Percentiles rank a stretch among this genome's conserved stretches.
phyloP scores from a whole-genome alignment of 73 alveolate genomes.

The Tetrahymena malaccensis region DNA sequence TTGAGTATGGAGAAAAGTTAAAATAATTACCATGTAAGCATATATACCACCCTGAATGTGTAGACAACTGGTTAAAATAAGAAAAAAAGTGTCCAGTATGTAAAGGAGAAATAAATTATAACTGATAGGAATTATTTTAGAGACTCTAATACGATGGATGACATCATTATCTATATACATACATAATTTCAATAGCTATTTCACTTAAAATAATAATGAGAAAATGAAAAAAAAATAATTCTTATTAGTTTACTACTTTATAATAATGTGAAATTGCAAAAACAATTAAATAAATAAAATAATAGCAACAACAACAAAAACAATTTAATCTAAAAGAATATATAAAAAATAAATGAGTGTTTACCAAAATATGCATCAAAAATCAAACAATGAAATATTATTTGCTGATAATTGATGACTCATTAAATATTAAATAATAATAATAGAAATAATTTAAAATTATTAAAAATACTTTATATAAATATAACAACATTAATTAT shows the following conservation, averaged over 20 bases:
- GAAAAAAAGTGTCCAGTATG: constrained; percentile 44
- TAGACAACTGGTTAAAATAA: constrained; percentile 6
- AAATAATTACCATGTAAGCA: constrained; percentile 18
- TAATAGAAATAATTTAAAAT: no score
- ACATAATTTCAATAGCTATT: background rate
- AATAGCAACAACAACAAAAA: no score
- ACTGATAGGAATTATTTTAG: background rate
- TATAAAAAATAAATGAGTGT: no score
- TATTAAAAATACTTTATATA: no score
- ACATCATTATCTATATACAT: background rate
- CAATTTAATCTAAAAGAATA: background rate
- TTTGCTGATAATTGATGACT: no score
- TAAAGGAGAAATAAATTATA: constrained; percentile 15
- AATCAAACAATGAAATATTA: no score
- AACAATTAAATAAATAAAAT: no score
- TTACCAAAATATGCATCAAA: no score
- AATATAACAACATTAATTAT: no score
- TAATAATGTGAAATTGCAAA: background rate
- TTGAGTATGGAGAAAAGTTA: background rate
- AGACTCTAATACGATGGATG: background rate
- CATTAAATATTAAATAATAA: no score
- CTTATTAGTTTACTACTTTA: background rate
- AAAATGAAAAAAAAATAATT: background rate
- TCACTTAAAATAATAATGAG: background rate
- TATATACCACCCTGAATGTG: constrained; percentile 20